A percentile compares a stretch with the other conserved stretches of the same genome.
These are phyloP conservation scores for Capronia coronata DNA, from an alignment of 2,329 filamentous ascomycete species.

Conservation along the genomic window DNA sequence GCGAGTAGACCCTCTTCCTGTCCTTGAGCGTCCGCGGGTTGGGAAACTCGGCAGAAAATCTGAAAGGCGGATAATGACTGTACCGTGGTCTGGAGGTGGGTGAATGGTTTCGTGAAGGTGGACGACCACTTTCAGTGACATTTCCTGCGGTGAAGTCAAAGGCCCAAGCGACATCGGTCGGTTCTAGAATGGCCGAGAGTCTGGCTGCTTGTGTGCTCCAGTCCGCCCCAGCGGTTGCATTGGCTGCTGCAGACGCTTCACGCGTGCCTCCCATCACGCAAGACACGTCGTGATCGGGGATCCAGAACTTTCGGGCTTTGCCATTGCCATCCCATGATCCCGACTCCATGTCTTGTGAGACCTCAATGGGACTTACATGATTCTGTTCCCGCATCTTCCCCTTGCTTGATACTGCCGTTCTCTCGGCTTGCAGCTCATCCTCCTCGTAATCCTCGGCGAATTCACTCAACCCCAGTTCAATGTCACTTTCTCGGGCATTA, in stretches of 20 bases:
- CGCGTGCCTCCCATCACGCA: constrained; percentile 51
- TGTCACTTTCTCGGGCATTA: constrained; percentile 46
- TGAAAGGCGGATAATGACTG: constrained; percentile 52
- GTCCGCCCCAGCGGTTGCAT: constrained; percentile 39
- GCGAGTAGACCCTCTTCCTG: constrained; percentile 53
- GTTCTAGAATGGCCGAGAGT: constrained; percentile 47
- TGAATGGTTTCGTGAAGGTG: constrained; percentile 18
- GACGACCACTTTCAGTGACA: constrained; percentile 29
- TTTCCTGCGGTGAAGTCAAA: constrained; percentile 49
- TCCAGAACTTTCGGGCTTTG: constrained; percentile 52
- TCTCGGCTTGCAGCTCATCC: constrained; percentile 11
- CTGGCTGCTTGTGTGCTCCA: constrained; percentile 34
- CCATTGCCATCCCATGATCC: constrained; percentile 51
- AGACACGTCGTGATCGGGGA: constrained; percentile 50
- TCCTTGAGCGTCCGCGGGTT: constrained; percentile 52
- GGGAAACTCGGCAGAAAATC: constrained; percentile 54
- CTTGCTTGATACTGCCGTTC: constrained; percentile 30
- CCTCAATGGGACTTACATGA: constrained; percentile 17
- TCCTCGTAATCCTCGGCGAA: constrained; percentile 31
- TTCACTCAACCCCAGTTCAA: constrained; percentile 49
- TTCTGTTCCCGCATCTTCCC: constrained; percentile 40
- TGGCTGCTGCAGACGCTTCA: constrained; percentile 46
- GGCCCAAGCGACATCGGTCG: constrained; percentile 51
- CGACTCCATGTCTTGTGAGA: constrained; percentile 38
- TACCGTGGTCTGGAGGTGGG: constrained; percentile 34